phyloP scores from a whole-genome alignment of 345 rosid genomes.

The Lenwebbia sp. region DNA sequence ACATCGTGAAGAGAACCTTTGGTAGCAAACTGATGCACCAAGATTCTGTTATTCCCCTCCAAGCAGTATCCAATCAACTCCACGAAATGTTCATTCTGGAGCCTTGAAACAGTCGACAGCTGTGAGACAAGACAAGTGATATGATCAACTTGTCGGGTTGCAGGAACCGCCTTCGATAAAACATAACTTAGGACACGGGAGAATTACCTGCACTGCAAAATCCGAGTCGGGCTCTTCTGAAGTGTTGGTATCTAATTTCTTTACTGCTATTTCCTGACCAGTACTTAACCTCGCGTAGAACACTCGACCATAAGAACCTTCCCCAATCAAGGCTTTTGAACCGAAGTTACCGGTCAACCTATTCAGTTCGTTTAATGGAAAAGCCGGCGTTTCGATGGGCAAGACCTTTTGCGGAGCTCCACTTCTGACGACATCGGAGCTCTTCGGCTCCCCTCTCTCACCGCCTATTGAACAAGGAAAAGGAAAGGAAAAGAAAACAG shows the following conservation, averaged over 20 bases:
- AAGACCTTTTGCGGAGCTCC: slow-evolving; percentile 71
- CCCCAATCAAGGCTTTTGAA: slow-evolving; percentile 73
- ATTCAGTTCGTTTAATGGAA: slow-evolving; percentile 59
- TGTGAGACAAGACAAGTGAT: slow-evolving; percentile 1
- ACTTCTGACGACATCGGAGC: slow-evolving; percentile 27
- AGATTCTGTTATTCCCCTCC: slow-evolving; percentile 59
- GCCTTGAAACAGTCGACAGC: slow-evolving; percentile 78
- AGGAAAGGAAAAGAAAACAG: not conserved
- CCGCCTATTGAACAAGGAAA: slow-evolving; percentile 13
- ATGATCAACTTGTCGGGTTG: not conserved
- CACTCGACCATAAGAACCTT: slow-evolving; percentile 94
- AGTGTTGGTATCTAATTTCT: slow-evolving; percentile 70
- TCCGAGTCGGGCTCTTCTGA: slow-evolving; percentile 71
- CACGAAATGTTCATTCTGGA: slow-evolving; percentile 74
- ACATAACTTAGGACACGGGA: not conserved
- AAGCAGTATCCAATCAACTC: slow-evolving; percentile 78
- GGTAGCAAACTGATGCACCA: slow-evolving; percentile 62
- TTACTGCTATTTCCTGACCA: slow-evolving; percentile 51
- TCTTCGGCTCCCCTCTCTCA: slow-evolving; percentile 63
- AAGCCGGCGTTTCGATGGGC: slow-evolving; percentile 64
- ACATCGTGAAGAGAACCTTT: slow-evolving; percentile 89
- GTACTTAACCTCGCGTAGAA: slow-evolving; percentile 44
- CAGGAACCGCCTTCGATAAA: not conserved
- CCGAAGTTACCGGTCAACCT: slow-evolving; percentile 59
- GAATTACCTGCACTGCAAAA: slow-evolving; percentile 62